Base-by-base conservation (phyloP, 495 filamentous ascomycete genomes). In the Tuber microsphaerosporum region DNA sequence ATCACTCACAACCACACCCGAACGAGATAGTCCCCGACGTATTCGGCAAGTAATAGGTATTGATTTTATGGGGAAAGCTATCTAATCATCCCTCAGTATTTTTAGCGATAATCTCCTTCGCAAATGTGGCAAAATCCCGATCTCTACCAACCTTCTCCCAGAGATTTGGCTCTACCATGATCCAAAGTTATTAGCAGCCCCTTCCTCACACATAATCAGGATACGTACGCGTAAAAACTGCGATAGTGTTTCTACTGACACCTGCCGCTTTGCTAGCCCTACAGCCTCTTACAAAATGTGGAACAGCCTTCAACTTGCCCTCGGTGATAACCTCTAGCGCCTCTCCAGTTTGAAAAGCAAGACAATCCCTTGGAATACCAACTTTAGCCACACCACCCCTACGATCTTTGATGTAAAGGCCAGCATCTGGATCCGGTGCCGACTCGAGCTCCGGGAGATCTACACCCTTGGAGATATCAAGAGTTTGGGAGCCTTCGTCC, bases 271-370 rank as follows among this genome's bases (percentile, higher is more conserved):
- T 74, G 37, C 84, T 84, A 1, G 85, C 83, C 48, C 87, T 83
- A 74, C 89, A 86, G 1, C 94, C 95, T 77, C 91, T 89, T 31
- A 99, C 95, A 84, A 97, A 97, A 87, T 99, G 95, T 82, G 95
- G 95, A 73, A 99, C 95, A 1, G 95, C 96, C 82, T 91, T 91
- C 85, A 99, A 97, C 82, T 88, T 90, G 8, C 96, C 96, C 46
- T 86, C 84, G 3, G 95, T 98, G 81, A 99, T 97, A 20, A 92
- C 84, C 85, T 98, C 90, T 72, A 99, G 84, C 1, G 95, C 91
- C 83, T 97, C 93, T 0, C 95, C 95, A 0, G 95, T 99, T 87
- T 99, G 95, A 80, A 99, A 99, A 0, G 92, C 95, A 46, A 99
- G 89, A 84, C 93, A 94, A 80, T 97, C 93, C 44, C 88, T 86